Percentiles rank a stretch among this genome's conserved stretches.
Conservation (phyloP, 2,329 filamentous ascomycete species). For the Epichloe scottii region DNA sequence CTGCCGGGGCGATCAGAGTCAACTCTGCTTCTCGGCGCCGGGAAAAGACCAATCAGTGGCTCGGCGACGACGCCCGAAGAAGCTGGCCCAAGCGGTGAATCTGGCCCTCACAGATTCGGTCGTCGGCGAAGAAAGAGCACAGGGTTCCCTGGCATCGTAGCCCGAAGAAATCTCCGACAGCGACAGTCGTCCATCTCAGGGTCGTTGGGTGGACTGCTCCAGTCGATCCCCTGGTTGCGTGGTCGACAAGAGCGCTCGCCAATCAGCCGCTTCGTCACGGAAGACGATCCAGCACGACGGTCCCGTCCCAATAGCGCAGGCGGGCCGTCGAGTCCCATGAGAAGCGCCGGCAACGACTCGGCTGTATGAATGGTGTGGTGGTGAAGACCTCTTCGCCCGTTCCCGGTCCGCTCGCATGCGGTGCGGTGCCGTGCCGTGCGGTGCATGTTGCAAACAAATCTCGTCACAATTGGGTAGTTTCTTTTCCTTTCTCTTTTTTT, state of each 20-base stretch:
- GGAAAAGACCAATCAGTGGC: constrained; percentile 21
- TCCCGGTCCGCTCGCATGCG: not conserved
- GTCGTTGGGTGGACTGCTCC: constrained; percentile 37
- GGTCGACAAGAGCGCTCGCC: constrained; percentile 6
- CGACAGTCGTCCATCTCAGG: constrained; percentile 33
- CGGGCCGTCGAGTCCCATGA: not conserved
- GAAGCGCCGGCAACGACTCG: constrained; percentile 12
- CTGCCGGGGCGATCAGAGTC: constrained; percentile 30
- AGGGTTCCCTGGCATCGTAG: constrained; percentile 49
- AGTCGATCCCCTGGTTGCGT: constrained; percentile 42
- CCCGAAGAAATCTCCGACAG: constrained; percentile 31
- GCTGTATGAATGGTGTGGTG: constrained; percentile 19
- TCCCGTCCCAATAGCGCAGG: not conserved
- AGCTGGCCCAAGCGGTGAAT: constrained; percentile 18
- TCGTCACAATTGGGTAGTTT: not conserved
- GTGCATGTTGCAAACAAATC: not conserved
- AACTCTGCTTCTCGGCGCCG: constrained; percentile 25
- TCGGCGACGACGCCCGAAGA: constrained; percentile 13
- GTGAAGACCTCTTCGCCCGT: not conserved
- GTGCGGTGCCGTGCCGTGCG: not conserved
- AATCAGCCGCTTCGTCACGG: constrained; percentile 2
- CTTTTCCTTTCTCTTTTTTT: not conserved
- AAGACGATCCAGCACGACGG: not conserved
- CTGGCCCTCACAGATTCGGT: constrained; percentile 18
- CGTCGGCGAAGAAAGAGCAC: constrained; percentile 44